Evolutionary conservation across 352 stramenopile genomes (phyloP), one percentile per base, ranked within the genome.

Genomic region (Peronospora belbahrii): DNA sequence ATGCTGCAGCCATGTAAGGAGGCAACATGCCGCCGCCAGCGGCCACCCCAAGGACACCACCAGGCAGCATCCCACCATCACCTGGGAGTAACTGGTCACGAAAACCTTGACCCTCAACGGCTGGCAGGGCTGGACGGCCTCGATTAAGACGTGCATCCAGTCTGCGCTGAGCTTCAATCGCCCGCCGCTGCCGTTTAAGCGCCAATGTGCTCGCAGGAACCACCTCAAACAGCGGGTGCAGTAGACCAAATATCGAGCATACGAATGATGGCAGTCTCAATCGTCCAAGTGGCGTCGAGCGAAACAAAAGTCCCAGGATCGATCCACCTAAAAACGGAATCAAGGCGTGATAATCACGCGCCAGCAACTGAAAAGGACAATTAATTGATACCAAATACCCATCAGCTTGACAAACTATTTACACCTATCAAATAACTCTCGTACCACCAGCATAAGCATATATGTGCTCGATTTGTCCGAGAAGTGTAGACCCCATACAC

Each of bases 71-170:
- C n/a, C 61, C 65, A 6, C 67, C 70, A 23, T 66, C 76, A 18
- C 78, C 78, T 6, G 81, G 81, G 27, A 94, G 47, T 33, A 94
- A 58, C 32, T 94, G 82, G 39, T 94, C 82, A 18, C 79, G 79
- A 43, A 89, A 88, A 27, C 82, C 82, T 42, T 89, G 77, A 19
- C 69, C 75, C 18, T 54, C 46, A 17, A 52, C 52, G 22, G 33
- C 48, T 17, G 59, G 57, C 18, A 52, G 50, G 33, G 40, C 49
- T 38, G 50, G 61, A 30, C 52, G 52, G 1, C 52, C 60, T 10
- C 52, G 52, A 32, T 83, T 79, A 5, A 55, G 56, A 3, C 71
- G 70, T 48, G 80, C 50, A 14, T 76, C 75, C 4, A 87, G 50
- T 42, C 82, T 72, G 10, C 76, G 73, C 45, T 90, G 82, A 0